Conservation (phyloP, 805 yeast genomes). For the Peterozyma xylosa region DNA sequence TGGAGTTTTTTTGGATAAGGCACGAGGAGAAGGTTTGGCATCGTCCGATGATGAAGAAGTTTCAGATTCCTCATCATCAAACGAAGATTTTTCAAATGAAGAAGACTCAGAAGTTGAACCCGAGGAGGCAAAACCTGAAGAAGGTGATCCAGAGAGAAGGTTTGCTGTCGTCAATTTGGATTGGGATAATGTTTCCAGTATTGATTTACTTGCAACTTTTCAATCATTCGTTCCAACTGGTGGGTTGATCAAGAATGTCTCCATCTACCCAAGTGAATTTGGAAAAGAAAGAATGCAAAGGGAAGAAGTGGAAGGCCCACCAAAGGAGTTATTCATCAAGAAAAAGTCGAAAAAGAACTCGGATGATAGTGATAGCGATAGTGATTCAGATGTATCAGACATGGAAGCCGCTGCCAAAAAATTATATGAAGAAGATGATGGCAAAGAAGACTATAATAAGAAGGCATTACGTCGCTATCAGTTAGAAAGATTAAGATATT, state of each 20-base stretch:
- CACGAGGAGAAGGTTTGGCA: constrained; percentile 58
- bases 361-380: constrained; percentile 31
- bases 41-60: constrained; percentile 38
- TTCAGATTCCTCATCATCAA: constrained; percentile 29
- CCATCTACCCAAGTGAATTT: constrained; percentile 81
- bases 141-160: constrained; percentile 75
- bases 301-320: constrained; percentile 91
- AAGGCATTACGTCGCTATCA: constrained; percentile 84
- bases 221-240: constrained; percentile 74
- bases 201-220: constrained; percentile 85
- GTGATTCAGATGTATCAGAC: constrained; percentile 36
- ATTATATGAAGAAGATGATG: constrained; percentile 74
- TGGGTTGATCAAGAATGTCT: constrained; percentile 61
- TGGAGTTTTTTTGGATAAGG: constrained; percentile 36
- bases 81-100: constrained; percentile 33
- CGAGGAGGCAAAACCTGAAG: constrained; percentile 60
- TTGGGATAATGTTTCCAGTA: constrained; percentile 91
- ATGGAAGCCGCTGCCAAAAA: constrained; percentile 59
- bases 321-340: constrained; percentile 66
- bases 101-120: constrained; percentile 49
- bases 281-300: constrained; percentile 88
- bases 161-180: constrained; percentile 94
- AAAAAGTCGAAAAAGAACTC: constrained; percentile 26
- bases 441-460: constrained; percentile 77
- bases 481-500: constrained; percentile 85